Evolutionary conservation across 306 rosid species (phyloP).

Genomic region (Castanea mollissima): DNA sequence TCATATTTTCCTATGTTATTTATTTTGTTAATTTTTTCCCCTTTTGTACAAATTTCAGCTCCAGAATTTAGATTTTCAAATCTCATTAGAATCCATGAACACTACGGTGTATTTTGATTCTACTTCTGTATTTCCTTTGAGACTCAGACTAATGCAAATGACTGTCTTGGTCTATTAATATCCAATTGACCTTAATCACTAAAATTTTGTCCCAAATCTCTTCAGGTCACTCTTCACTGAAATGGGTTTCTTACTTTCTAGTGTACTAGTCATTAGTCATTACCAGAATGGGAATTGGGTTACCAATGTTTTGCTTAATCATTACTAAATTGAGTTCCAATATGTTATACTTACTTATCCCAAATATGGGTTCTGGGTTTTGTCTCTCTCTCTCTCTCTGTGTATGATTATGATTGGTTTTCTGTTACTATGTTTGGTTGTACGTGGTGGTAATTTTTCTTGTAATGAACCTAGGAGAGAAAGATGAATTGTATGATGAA

Average conservation of each 20-base stretch:
- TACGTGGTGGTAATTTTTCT: background rate
- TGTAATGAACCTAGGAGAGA: slow-evolving; percentile 22
- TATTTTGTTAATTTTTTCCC: background rate
- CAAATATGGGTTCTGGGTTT: background rate
- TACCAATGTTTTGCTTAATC: background rate
- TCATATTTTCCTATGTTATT: background rate
- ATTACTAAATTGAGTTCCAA: background rate
- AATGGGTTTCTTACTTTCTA: background rate
- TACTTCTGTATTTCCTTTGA: background rate
- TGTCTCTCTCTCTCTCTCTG: background rate
- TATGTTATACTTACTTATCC: background rate
- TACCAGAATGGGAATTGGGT: background rate
- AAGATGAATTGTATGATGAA: slow-evolving; percentile 19
- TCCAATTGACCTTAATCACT: background rate
- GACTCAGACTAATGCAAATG: background rate
- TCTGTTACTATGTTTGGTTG: background rate
- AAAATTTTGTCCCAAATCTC: background rate
- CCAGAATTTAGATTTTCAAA: too few species aligned
- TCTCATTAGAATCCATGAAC: background rate
- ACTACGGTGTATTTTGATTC: background rate
- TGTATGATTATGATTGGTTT: background rate
- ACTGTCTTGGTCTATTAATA: background rate
- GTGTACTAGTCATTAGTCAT: background rate
- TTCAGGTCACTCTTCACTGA: background rate
- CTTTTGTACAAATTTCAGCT: too few species aligned